Conservation (phyloP, 2,329 filamentous ascomycete species). For the Colletotrichum tamarilloi region DNA sequence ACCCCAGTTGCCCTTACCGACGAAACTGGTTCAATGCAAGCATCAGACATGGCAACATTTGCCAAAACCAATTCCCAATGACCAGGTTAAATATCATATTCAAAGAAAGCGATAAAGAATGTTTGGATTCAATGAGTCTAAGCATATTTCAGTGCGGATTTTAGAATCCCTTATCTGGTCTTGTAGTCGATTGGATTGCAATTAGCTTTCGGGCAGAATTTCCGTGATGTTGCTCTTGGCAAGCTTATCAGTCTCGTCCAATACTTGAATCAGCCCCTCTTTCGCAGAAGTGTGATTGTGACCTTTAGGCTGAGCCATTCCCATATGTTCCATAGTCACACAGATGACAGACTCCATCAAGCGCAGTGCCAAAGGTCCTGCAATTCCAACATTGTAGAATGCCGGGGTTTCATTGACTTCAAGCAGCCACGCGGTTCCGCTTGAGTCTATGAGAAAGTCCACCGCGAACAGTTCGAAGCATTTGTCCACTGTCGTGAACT, state of each 20-base stretch:
- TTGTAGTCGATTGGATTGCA: too few species aligned
- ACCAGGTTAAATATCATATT: too few species aligned
- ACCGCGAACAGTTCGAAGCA: constrained; percentile 52
- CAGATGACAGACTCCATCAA: constrained; percentile 50
- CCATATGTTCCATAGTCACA: constrained; percentile 49
- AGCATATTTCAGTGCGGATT: too few species aligned
- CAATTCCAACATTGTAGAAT: constrained; percentile 48
- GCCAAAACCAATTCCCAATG: too few species aligned
- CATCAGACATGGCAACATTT: too few species aligned
- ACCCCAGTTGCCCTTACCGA: too few species aligned
- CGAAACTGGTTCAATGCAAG: too few species aligned
- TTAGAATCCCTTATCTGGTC: too few species aligned
- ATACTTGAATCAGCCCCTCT: constrained; percentile 40
- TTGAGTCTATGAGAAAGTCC: constrained; percentile 48
- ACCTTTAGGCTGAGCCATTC: constrained; percentile 29
- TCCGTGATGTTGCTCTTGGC: constrained; percentile 44
- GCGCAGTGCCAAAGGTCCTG: constrained; percentile 45
- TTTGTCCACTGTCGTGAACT: constrained; percentile 49
- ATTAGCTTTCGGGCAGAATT: constrained; percentile 39
- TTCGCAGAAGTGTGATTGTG: constrained; percentile 28
- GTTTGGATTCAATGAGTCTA: too few species aligned
- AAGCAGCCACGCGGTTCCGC: constrained; percentile 47
- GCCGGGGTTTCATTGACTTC: constrained; percentile 53
- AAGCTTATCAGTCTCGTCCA: constrained; percentile 43
- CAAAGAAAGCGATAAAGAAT: too few species aligned